Conservation (phyloP, 2,329 filamentous ascomycete species). For the Cladosporium austrohemisphaericum region DNA sequence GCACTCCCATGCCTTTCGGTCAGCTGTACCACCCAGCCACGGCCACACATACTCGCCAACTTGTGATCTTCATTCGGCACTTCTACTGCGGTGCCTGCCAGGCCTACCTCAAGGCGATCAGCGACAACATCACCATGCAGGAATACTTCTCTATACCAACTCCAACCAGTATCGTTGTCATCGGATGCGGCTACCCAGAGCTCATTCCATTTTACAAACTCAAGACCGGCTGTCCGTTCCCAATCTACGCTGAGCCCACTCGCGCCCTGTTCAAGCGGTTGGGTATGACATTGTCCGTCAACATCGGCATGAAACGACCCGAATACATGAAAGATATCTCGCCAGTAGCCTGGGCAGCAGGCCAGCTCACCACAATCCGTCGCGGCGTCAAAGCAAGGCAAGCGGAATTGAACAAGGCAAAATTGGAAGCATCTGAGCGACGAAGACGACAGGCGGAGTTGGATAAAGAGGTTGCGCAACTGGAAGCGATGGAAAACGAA, state of each 20-base stretch:
- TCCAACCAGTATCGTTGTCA: conserved; percentile 36
- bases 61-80: conserved; percentile 40
- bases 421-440: conserved; percentile 7
- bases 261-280: conserved; percentile 35
- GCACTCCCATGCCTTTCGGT: conserved; percentile 59
- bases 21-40: conserved; percentile 55
- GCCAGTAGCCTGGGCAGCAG: conserved; percentile 28
- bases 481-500: conserved; percentile 5
- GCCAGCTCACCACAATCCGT: conserved; percentile 30
- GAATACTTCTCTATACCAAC: conserved; percentile 36
- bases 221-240: conserved; percentile 35
- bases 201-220: conserved; percentile 36
- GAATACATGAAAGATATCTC: conserved; percentile 38
- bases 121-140: conserved; percentile 32
- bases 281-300: conserved; percentile 33
- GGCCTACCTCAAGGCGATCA: conserved; percentile 35
- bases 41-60: conserved; percentile 35
- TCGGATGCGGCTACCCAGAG: conserved; percentile 36
- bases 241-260: conserved; percentile 37
- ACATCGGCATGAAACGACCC: conserved; percentile 31
- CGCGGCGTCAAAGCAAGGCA: conserved; percentile 22
- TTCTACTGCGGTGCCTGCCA: conserved; percentile 43
- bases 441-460: conserved; percentile 3
- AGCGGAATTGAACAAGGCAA: conserved; percentile 5
- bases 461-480: neutral